Percentiles rank a stretch among this genome's conserved stretches.
Evolutionary conservation across 2,329 filamentous ascomycete genomes (phyloP).

Genomic region (Monilinia aucupariae): DNA sequence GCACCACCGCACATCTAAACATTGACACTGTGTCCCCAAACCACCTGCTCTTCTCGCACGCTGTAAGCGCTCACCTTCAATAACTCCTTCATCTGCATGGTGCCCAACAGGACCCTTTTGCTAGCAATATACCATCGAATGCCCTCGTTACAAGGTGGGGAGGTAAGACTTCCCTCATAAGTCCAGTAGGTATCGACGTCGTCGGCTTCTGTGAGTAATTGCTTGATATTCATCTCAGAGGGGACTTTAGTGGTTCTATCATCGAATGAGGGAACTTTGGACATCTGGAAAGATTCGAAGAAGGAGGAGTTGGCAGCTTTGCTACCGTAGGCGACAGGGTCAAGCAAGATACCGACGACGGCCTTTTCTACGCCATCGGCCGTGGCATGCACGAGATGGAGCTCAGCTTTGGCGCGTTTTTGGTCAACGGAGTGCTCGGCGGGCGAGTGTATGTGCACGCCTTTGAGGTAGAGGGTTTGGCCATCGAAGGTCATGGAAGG

Average conservation of each 20-base stretch:
- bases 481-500: constrained; percentile 43
- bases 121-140: constrained; percentile 42
- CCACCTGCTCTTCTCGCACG: neutral
- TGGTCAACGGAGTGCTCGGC: constrained; percentile 45
- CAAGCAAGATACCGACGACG: constrained; percentile 44
- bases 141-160: constrained; percentile 44
- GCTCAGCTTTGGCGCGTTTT: constrained; percentile 41
- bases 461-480: constrained; percentile 43
- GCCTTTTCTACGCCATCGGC: constrained; percentile 39
- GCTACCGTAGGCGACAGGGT: constrained; percentile 32
- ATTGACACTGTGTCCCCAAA: constrained; percentile 9
- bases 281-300: neutral
- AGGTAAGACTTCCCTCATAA: constrained; percentile 44
- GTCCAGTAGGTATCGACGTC: constrained; percentile 45
- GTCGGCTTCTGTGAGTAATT: constrained; percentile 37
- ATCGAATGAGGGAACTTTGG: neutral
- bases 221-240: neutral
- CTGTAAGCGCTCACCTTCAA: constrained; percentile 1
- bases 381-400: constrained; percentile 46
- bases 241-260: neutral
- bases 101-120: constrained; percentile 40
- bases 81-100: constrained; percentile 35
- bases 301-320: neutral
- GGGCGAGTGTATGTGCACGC: constrained; percentile 48
- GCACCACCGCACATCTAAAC: neutral